phyloP scores from a whole-genome alignment of 257 asterid genomes.

The Ehretia macrophylla region DNA sequence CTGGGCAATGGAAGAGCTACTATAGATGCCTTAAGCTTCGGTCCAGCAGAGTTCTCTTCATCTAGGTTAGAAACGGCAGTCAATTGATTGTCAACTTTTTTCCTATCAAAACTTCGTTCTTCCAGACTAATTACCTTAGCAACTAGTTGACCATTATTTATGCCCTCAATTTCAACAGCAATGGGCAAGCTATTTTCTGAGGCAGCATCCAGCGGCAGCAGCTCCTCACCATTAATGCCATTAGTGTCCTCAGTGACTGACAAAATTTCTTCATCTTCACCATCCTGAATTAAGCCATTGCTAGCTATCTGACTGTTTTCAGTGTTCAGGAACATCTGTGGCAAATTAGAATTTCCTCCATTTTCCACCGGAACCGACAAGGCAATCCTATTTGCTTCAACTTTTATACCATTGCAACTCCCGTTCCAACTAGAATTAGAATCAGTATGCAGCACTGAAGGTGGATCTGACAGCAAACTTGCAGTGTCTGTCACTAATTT shows the following conservation, averaged over 20 bases:
- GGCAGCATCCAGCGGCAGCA: slow-evolving; percentile 41
- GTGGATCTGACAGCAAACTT: slow-evolving; percentile 55
- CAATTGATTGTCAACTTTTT: slow-evolving; percentile 23
- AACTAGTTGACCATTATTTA: slow-evolving; percentile 53
- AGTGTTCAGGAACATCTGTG: slow-evolving; percentile 13
- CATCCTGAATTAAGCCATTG: slow-evolving; percentile 33
- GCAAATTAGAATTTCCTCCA: slow-evolving; percentile 18
- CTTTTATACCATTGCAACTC: slow-evolving; percentile 14
- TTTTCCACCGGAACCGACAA: slow-evolving; percentile 21
- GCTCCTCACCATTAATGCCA: slow-evolving; percentile 39
- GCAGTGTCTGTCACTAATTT: slow-evolving; percentile 70
- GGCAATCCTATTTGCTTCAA: slow-evolving; percentile 19
- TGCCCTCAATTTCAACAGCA: slow-evolving; percentile 72
- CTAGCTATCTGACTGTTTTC: slow-evolving; percentile 24
- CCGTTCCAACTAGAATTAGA: slow-evolving; percentile 38
- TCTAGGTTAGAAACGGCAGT: slow-evolving; percentile 15
- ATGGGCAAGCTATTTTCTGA: slow-evolving; percentile 58
- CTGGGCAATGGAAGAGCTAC: slow-evolving; percentile 47
- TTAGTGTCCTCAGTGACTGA: slow-evolving; percentile 43
- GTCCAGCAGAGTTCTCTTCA: slow-evolving; percentile 39
- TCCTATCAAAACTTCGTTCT: slow-evolving; percentile 43
- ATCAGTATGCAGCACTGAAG: slow-evolving; percentile 32
- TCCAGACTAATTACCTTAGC: slow-evolving; percentile 74
- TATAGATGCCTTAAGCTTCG: slow-evolving; percentile 49
- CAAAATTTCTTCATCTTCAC: slow-evolving; percentile 56